phyloP scores from a whole-genome alignment of 2,329 filamentous ascomycete species.

The Fusarium buharicum region DNA sequence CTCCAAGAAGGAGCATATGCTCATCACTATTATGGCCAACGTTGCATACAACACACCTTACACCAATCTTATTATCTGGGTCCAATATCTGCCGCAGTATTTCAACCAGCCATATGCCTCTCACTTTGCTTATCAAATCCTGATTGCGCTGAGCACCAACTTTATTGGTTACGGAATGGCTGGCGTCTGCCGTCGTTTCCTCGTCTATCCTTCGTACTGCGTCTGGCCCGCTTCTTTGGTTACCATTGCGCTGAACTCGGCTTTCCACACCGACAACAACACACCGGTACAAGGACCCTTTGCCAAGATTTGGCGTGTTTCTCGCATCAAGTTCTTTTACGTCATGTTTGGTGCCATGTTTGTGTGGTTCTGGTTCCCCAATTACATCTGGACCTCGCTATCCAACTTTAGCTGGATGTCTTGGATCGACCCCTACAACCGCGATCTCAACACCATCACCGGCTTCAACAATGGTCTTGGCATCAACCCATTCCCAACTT shows the following conservation, averaged over 20 bases:
- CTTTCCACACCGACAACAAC: conserved; percentile 61
- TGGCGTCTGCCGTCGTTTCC: conserved; percentile 63
- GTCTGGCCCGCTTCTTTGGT: conserved; percentile 68
- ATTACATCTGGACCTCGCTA: conserved; percentile 63
- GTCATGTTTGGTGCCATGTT: conserved; percentile 64
- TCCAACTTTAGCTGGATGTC: conserved; percentile 66
- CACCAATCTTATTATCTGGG: conserved; percentile 66
- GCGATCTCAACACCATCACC: conserved; percentile 55
- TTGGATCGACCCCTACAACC: conserved; percentile 63
- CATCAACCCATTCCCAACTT: conserved; percentile 59
- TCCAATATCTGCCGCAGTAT: conserved; percentile 62
- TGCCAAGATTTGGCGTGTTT: conserved; percentile 57
- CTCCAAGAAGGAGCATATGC: conserved; percentile 69
- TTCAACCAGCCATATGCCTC: conserved; percentile 66
- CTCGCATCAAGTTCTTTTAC: conserved; percentile 63
- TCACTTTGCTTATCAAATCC: conserved; percentile 64
- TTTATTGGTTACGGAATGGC: conserved; percentile 70
- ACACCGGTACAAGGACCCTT: conserved; percentile 55
- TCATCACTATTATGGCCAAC: conserved; percentile 72
- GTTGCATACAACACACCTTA: conserved; percentile 64
- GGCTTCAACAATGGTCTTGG: conserved; percentile 59
- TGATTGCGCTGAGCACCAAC: conserved; percentile 65
- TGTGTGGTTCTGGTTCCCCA: conserved; percentile 68
- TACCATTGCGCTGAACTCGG: conserved; percentile 64
- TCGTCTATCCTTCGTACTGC: conserved; percentile 65